Conservation (phyloP, 1,139 yeast species). For the Pichia sp. region DNA sequence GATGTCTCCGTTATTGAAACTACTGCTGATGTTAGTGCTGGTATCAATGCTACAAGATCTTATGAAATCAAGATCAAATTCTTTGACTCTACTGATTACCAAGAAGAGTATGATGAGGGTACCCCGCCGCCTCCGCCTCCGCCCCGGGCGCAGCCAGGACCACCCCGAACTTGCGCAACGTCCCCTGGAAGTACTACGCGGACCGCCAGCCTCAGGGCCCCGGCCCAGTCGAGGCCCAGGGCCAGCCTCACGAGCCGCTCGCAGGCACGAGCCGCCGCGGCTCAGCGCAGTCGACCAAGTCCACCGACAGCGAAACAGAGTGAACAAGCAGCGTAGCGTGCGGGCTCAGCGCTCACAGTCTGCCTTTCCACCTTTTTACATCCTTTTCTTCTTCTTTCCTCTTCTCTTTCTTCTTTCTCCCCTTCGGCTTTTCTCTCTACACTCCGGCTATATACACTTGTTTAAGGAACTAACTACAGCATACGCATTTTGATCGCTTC, state of each 20-base stretch:
- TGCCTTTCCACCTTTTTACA: too few species aligned
- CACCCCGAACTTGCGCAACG: conserved; percentile 26
- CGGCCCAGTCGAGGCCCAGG: not conserved
- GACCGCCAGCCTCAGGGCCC: conserved; percentile 10
- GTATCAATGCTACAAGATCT: conserved; percentile 55
- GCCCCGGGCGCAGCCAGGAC: conserved; percentile 2
- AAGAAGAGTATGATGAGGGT: conserved; percentile 68
- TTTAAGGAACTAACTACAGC: too few species aligned
- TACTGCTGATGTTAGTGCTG: conserved; percentile 49
- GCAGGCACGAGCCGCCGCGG: too few species aligned
- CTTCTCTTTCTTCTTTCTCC: too few species aligned
- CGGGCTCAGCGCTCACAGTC: too few species aligned
- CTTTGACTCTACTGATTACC: conserved; percentile 71
- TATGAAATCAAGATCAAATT: conserved; percentile 70
- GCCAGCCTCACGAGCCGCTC: too few species aligned
- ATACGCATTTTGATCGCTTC: too few species aligned
- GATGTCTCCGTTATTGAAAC: conserved; percentile 51
- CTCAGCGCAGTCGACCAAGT: not conserved
- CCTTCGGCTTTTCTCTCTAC: too few species aligned
- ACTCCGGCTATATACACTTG: too few species aligned
- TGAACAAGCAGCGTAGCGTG: not conserved
- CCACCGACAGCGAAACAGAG: not conserved
- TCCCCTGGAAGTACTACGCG: conserved; percentile 25
- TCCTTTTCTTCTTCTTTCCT: too few species aligned
- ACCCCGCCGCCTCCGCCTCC: too few species aligned